Evolutionary conservation across 306 rosid genomes (phyloP), one percentile per base, ranked within the genome.

Genomic region (Glycine soja): DNA sequence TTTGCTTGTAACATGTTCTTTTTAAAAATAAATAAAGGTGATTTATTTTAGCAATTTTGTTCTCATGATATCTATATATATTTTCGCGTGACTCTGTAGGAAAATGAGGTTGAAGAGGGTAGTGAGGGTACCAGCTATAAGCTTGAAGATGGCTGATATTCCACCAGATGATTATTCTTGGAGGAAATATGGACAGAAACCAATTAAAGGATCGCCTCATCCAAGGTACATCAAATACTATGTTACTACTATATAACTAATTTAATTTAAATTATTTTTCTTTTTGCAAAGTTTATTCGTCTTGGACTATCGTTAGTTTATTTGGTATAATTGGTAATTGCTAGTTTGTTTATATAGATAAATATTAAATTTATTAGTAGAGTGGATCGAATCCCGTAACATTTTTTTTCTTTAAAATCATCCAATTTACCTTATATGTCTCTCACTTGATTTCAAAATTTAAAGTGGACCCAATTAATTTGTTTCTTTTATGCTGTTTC

Each of bases 141-240:
- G 97, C 85, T 86, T 92, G 88, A 94, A 94, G 86, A 66, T 92
- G 93, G 89, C 98, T 14, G 98, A 94, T 87, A 94, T 94, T 59
- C 98, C 98, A 76, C 97, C 98, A 1, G 98, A 94, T 68, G 98
- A 94, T 87, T 94, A 89, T 71, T 94, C 98, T 3, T 94, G 98
- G 98, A 88, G 98, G 30, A 94, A 94, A 62, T 94, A 94, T 34
- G 98, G 98, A 0, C 98, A 94, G 77, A 94, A 94, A 82, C 97
- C 98, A 48, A 94, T 94, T 30, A 94, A 94, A 83, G 98, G 98
- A 4, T 94, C 98, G 56, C 98, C 97, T 67, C 93, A 94, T 84
- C 98, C 98, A 36, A 94, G 98, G 98, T 92, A 89, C 9, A 13
- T 15, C 18, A 13, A 24, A 24, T 24, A 24, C 30, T 24, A 24